Evolutionary conservation across 805 yeast genomes (phyloP).

Genomic region (Pachysolen tannophilus): DNA sequence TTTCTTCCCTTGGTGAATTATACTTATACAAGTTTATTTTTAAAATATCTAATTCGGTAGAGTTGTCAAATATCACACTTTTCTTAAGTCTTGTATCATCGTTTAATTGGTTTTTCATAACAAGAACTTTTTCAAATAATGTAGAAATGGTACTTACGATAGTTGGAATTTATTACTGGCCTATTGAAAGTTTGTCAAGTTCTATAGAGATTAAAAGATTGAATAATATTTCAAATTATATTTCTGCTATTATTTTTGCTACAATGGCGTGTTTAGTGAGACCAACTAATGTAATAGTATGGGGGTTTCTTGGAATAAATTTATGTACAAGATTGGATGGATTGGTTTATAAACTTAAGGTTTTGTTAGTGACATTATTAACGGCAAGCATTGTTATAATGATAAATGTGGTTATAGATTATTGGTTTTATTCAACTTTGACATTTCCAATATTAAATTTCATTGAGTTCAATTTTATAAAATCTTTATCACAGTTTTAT

Average conservation of each 20-base stretch:
- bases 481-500: slow-evolving; percentile 70
- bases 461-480: slow-evolving; percentile 67
- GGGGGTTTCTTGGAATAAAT: slow-evolving; percentile 55
- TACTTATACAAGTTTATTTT: slow-evolving; percentile 38
- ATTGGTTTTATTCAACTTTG: slow-evolving; percentile 44
- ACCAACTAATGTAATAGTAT: slow-evolving; percentile 76
- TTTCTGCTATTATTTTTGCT: slow-evolving; percentile 41
- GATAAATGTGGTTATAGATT: slow-evolving; percentile 43
- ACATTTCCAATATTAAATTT: slow-evolving; percentile 65
- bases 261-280: slow-evolving; percentile 61
- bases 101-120: slow-evolving; percentile 74
- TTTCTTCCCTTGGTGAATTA: slow-evolving; percentile 70
- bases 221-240: slow-evolving; percentile 13
- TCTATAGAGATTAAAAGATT: neutral
- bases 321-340: slow-evolving; percentile 14
- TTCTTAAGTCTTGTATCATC: slow-evolving; percentile 50
- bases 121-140: slow-evolving; percentile 82
- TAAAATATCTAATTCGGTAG: slow-evolving; percentile 22
- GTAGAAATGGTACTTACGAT: slow-evolving; percentile 69
- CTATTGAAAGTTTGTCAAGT: slow-evolving; percentile 17
- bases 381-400: slow-evolving; percentile 18
- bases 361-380: slow-evolving; percentile 6
- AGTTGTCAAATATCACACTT: slow-evolving; percentile 34
- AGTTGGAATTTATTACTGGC: slow-evolving; percentile 64
- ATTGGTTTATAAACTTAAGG: slow-evolving; percentile 1